These are phyloP conservation scores for Cordyceps militaris DNA, from an alignment of 2,329 filamentous ascomycete species.

Conservation along the genomic window DNA sequence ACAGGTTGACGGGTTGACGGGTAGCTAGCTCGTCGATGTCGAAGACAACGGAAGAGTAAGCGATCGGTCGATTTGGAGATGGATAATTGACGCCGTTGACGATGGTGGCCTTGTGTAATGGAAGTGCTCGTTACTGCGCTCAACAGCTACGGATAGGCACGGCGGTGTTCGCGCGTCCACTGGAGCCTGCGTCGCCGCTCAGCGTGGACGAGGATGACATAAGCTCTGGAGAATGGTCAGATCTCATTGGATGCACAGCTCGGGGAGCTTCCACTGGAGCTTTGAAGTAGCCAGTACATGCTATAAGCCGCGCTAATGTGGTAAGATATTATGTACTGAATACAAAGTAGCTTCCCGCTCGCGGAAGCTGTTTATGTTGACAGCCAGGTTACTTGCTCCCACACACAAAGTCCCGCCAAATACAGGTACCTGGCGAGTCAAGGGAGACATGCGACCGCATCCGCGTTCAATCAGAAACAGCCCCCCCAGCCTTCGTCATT, in stretches of 20 bases:
- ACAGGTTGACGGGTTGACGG: too few species aligned
- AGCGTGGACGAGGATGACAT: conserved; percentile 16
- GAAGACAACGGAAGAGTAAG: too few species aligned
- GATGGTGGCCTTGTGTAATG: conserved; percentile 6
- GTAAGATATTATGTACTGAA: neutral
- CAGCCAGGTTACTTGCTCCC: neutral
- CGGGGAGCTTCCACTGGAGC: neutral
- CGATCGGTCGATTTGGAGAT: too few species aligned
- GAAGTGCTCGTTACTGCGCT: conserved; percentile 15
- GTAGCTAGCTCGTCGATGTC: too few species aligned
- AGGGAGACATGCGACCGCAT: conserved; percentile 8
- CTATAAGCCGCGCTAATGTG: fast-evolving
- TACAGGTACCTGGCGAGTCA: neutral
- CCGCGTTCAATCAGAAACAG: conserved; percentile 10
- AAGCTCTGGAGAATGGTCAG: neutral
- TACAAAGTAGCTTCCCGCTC: neutral
- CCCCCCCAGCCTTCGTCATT: conserved; percentile 14
- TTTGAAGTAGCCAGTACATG: neutral
- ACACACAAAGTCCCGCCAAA: neutral
- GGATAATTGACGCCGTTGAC: too few species aligned
- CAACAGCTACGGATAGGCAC: neutral
- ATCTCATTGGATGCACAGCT: conserved; percentile 24
- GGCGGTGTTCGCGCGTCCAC: conserved; percentile 26
- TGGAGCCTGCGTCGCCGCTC: conserved; percentile 26
- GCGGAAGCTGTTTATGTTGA: neutral